Percentiles rank a stretch among this genome's conserved stretches.
These are phyloP conservation scores for Termitomyces eurrhizus DNA, from an alignment of 768 basidiomycete species.

Conservation along the genomic window DNA sequence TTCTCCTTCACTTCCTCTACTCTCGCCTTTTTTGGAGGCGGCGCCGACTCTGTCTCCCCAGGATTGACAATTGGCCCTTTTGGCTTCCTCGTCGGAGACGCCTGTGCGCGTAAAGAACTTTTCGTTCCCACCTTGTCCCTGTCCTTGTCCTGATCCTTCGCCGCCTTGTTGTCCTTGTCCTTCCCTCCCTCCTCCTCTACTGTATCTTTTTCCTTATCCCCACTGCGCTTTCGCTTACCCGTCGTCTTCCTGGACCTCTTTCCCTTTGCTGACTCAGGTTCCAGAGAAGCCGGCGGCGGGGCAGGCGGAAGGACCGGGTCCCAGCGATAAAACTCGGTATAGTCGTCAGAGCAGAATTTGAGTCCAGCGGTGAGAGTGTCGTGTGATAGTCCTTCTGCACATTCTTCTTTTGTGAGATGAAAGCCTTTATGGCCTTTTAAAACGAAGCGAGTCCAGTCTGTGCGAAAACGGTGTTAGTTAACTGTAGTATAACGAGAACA, in stretches of 20 bases:
- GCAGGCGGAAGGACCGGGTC: neutral
- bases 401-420: slow-evolving; percentile 31
- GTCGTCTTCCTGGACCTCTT: neutral
- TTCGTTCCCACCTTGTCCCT: neutral
- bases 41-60: neutral
- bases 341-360: neutral
- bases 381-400: neutral
- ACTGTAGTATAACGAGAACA: neutral
- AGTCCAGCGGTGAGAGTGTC: neutral
- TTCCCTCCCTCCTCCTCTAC: too few species aligned
- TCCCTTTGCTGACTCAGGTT: neutral
- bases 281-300: too few species aligned
- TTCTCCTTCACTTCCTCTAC: neutral
- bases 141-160: neutral
- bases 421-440: slow-evolving; percentile 40
- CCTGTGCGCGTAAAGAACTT: neutral
- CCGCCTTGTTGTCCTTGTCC: too few species aligned
- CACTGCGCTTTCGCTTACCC: neutral
- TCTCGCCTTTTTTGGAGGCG: neutral
- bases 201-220: neutral
- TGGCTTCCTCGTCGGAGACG: neutral
- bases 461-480: neutral
- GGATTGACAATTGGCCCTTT: neutral
- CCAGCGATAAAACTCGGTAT: slow-evolving; percentile 4
- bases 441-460: slow-evolving; percentile 37